These are phyloP conservation scores for Aspergillus cristatus DNA, from an alignment of 495 filamentous ascomycete species.

Conservation along the genomic window DNA sequence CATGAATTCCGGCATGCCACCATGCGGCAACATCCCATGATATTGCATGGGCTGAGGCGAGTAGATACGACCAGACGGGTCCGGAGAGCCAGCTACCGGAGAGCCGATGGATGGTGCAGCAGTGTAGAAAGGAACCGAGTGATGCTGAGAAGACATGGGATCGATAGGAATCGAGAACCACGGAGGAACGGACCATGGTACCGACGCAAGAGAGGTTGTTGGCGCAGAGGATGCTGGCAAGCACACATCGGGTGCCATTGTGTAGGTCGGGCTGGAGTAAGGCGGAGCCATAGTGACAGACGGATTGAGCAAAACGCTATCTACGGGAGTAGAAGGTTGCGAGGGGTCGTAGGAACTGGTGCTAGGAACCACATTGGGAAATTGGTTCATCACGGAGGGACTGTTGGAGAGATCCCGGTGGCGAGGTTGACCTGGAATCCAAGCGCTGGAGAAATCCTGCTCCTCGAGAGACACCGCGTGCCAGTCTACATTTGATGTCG, in stretches of 20 bases:
- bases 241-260: conserved; percentile 8
- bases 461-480: conserved; percentile 10
- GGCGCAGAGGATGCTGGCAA: conserved; percentile 8
- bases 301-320: conserved; percentile 11
- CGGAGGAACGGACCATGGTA: conserved; percentile 18
- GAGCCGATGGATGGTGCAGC: conserved; percentile 16
- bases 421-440: conserved; percentile 17
- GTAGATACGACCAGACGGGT: conserved; percentile 12
- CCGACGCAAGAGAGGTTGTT: conserved; percentile 12
- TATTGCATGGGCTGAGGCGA: conserved; percentile 12
- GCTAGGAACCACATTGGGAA: conserved; percentile 12
- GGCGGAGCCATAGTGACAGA: conserved; percentile 7
- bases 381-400: conserved; percentile 8
- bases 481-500: conserved; percentile 12
- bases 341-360: conserved; percentile 21
- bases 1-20: conserved; percentile 14
- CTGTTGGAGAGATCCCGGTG: conserved; percentile 14
- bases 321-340: conserved; percentile 20
- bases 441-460: conserved; percentile 9
- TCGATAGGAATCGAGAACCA: conserved; percentile 31
- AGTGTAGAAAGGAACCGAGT: conserved; percentile 17
- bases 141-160: conserved; percentile 14
- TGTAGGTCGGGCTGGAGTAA: conserved; percentile 9
- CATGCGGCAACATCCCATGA: conserved; percentile 10
- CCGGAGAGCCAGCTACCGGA: conserved; percentile 14